Base-by-base conservation (phyloP, 257 asterid species). In the Solanum neorickii region DNA sequence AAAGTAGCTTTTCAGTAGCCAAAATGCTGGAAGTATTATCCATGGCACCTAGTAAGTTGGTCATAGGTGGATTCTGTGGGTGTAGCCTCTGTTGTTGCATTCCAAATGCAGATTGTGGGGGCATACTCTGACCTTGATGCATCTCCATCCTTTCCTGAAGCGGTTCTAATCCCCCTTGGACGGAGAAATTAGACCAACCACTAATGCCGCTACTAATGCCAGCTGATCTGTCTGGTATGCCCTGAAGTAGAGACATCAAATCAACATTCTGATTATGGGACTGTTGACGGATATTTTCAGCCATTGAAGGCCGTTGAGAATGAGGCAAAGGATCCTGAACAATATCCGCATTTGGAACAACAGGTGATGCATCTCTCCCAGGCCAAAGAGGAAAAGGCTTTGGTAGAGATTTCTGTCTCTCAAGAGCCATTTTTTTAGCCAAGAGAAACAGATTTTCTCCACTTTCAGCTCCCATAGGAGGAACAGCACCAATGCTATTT, bases 151-250 rank as follows among this genome's bases (percentile, higher is more conserved):
- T 93, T 42, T 94, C 95, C 91, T 94, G 95, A 87, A 86, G 96
- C 5, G 90, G 91, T 69, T 90, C 92, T 83, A 88, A 49, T 37
- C 94, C 96, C 46, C 96, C 95, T 90, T 94, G 99, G 87, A 89
- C 82, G 20, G 98, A 92, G 70, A 93, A 91, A 92, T 94, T 93
- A 88, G 92, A 86, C 98, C 99, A 94, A 56, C 95, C 91, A 91
- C 95, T 87, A 27, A 72, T 70, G 46, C 93, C 95, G 87, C 76
- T 91, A 89, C 89, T 95, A 86, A 88, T 91, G 83, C 89, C 88
- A 82, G 96, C 44, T 83, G 95, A 66, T 72, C 92, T 90, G 80
- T 95, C 96, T 49, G 94, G 90, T 42, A 95, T 42, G 49, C 96
- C 94, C 85, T 93, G 95, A 77, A 90, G 93, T 62, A 91, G 85